phyloP scores from a whole-genome alignment of 2,329 filamentous ascomycete species.

The Trichoderma atroviride region DNA sequence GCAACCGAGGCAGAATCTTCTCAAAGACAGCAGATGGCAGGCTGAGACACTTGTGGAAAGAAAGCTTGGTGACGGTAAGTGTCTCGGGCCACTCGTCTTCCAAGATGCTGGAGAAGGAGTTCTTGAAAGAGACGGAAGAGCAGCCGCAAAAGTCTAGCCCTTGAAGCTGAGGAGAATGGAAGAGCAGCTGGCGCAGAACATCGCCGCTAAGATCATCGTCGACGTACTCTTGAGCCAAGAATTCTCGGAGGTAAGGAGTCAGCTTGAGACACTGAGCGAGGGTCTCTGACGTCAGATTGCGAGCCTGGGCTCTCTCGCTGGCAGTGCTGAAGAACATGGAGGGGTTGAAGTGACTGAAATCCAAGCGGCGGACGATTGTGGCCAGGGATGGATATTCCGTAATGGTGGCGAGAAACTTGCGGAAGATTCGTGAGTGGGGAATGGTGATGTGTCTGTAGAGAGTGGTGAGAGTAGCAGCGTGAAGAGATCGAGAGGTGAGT shows the following conservation, averaged over 20 bases:
- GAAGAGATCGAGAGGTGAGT: slow-evolving; percentile 73
- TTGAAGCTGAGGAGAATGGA: slow-evolving; percentile 63
- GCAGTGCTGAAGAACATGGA: slow-evolving; percentile 74
- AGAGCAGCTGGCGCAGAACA: slow-evolving; percentile 72
- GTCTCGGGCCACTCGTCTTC: slow-evolving; percentile 54
- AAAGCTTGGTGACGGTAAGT: slow-evolving; percentile 67
- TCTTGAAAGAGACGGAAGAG: slow-evolving; percentile 68
- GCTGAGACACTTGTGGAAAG: slow-evolving; percentile 77
- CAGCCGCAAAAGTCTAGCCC: slow-evolving; percentile 79
- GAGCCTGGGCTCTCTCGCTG: slow-evolving; percentile 72
- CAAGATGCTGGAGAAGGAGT: slow-evolving; percentile 62
- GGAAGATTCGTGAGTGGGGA: slow-evolving; percentile 80
- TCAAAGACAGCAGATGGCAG: slow-evolving; percentile 70
- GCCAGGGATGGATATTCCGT: slow-evolving; percentile 68
- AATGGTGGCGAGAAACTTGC: slow-evolving; percentile 75
- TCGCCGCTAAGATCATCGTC: slow-evolving; percentile 72
- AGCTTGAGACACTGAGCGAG: slow-evolving; percentile 71
- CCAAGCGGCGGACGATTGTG: slow-evolving; percentile 74
- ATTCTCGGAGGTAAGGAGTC: slow-evolving; percentile 74
- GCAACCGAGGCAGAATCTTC: slow-evolving; percentile 69
- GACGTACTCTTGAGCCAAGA: slow-evolving; percentile 78
- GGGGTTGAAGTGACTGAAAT: slow-evolving; percentile 86
- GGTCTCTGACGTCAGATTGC: slow-evolving; percentile 74
- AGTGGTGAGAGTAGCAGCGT: slow-evolving; percentile 71
- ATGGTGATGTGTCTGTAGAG: slow-evolving; percentile 81